Conservation (phyloP, 1,139 yeast genomes). For the Dujonia santamariae region DNA sequence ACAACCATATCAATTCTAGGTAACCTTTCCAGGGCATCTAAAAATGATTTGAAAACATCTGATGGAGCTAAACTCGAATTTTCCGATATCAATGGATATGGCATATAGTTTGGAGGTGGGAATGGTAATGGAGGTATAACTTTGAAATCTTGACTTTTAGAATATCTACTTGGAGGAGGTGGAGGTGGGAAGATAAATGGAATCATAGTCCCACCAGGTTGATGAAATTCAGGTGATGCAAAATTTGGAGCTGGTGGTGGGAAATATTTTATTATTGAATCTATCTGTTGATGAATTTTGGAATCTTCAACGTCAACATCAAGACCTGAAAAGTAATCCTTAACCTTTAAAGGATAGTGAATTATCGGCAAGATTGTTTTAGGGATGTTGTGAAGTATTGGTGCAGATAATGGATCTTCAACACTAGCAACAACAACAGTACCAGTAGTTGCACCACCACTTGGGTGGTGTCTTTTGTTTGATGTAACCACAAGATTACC, state of each 20-base stretch:
- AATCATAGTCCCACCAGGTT: slow-evolving; percentile 36
- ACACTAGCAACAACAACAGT: not conserved
- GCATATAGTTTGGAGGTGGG: slow-evolving; percentile 49
- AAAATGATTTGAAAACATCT: slow-evolving; percentile 34
- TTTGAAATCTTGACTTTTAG: not conserved
- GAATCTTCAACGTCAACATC: slow-evolving; percentile 17
- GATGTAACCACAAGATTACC: no score
- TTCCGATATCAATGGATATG: slow-evolving; percentile 42
- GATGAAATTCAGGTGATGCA: slow-evolving; percentile 7
- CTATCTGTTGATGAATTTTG: slow-evolving; percentile 18
- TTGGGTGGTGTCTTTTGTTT: not conserved
- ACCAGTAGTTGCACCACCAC: not conserved
- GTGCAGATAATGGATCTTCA: slow-evolving; percentile 8
- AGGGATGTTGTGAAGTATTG: slow-evolving; percentile 32
- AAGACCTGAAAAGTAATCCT: slow-evolving; percentile 39
- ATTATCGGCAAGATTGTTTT: slow-evolving; percentile 37
- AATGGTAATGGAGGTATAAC: slow-evolving; percentile 44
- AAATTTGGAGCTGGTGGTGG: slow-evolving; percentile 45
- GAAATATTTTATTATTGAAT: slow-evolving; percentile 25
- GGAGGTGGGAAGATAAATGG: slow-evolving; percentile 49
- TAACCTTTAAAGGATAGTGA: slow-evolving; percentile 24
- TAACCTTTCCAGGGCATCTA: slow-evolving; percentile 36
- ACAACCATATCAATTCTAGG: slow-evolving; percentile 48
- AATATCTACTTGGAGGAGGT: slow-evolving; percentile 15
- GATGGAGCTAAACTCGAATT: slow-evolving; percentile 33